A percentile compares a stretch with the other conserved stretches of the same genome.
Evolutionary conservation across 768 basidiomycete genomes (phyloP).

Genomic region (Rhodosporidiobolus sp.): DNA sequence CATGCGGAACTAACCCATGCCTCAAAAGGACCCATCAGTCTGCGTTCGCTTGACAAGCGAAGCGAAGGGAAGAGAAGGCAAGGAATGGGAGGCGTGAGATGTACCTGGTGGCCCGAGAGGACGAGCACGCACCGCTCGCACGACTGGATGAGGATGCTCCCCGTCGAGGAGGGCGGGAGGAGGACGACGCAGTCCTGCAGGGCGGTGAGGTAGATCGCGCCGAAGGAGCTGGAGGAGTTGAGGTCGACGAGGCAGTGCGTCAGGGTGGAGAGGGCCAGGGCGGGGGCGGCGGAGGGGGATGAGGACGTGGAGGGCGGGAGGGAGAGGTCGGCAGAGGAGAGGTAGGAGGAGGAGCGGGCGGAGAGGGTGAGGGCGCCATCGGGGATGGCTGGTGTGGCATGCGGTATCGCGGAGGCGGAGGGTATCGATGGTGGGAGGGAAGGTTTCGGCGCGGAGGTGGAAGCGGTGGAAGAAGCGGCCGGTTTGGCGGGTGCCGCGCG

Average conservation of each 20-base stretch:
- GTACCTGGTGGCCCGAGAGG: constrained; percentile 76
- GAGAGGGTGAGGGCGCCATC: constrained; percentile 6
- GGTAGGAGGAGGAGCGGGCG: neutral
- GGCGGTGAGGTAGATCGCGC: constrained; percentile 65
- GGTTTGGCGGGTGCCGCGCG: neutral
- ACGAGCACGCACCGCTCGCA: constrained; percentile 63
- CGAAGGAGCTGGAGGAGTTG: constrained; percentile 13
- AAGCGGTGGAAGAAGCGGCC: neutral
- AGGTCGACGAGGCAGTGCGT: constrained; percentile 66
- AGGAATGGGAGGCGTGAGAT: too few species aligned
- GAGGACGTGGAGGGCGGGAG: constrained; percentile 19
- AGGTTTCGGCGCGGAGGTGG: neutral
- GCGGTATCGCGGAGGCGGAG: neutral
- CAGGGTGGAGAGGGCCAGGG: constrained; percentile 67
- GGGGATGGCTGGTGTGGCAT: neutral
- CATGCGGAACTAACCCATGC: constrained; percentile 75
- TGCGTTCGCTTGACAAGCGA: too few species aligned
- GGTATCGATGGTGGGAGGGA: neutral
- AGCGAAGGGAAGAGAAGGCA: too few species aligned
- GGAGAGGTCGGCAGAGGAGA: constrained; percentile 14
- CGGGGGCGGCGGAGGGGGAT: constrained; percentile 33
- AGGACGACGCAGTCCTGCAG: constrained; percentile 63
- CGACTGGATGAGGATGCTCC: constrained; percentile 71
- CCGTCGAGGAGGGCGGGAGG: constrained; percentile 60
- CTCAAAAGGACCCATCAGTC: too few species aligned